Evolutionary conservation across 225 moss, liverwort and hornwort genomes (phyloP).

Genomic region (Anthoceros angustus): DNA sequence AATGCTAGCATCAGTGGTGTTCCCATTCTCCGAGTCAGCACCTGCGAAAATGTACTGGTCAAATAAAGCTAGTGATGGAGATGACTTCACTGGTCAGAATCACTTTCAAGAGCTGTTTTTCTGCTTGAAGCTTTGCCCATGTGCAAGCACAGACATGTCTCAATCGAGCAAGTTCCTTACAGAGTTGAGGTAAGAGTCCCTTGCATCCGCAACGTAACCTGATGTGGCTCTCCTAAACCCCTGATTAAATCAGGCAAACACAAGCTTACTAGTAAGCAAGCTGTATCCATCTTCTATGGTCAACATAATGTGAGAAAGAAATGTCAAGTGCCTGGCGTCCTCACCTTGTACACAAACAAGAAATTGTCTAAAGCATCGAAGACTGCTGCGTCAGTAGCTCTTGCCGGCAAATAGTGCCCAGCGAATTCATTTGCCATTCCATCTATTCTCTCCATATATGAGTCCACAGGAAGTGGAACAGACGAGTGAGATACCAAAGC

Average conservation of each 20-base stretch:
- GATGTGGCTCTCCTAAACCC: conserved; percentile 64
- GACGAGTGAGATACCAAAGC: conserved; percentile 89
- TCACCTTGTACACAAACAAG: conserved; percentile 76
- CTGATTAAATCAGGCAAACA: conserved; percentile 18
- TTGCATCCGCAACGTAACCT: conserved; percentile 43
- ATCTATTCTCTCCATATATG: conserved; percentile 71
- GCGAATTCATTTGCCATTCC: conserved; percentile 83
- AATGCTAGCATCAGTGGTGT: conserved; percentile 89
- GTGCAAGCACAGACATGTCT: not conserved
- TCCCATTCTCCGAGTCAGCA: conserved; percentile 79
- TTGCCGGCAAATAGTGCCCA: conserved; percentile 63
- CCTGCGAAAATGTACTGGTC: conserved; percentile 29
- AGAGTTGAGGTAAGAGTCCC: conserved; percentile 79
- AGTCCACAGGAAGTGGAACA: conserved; percentile 84
- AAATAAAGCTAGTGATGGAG: not conserved
- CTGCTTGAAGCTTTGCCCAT: conserved; percentile 8
- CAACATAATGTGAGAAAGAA: not conserved
- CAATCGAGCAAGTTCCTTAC: conserved; percentile 21
- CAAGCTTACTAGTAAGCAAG: not conserved
- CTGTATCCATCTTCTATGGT: not conserved
- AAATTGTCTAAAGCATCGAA: conserved; percentile 66
- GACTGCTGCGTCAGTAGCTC: conserved; percentile 21
- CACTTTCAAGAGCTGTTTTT: conserved; percentile 10
- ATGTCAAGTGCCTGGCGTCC: not conserved
- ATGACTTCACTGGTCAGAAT: conserved; percentile 16